Evolutionary conservation across 495 filamentous ascomycete genomes (phyloP), one percentile per base, ranked within the genome.

Genomic region (Aspergillus baeticus): DNA sequence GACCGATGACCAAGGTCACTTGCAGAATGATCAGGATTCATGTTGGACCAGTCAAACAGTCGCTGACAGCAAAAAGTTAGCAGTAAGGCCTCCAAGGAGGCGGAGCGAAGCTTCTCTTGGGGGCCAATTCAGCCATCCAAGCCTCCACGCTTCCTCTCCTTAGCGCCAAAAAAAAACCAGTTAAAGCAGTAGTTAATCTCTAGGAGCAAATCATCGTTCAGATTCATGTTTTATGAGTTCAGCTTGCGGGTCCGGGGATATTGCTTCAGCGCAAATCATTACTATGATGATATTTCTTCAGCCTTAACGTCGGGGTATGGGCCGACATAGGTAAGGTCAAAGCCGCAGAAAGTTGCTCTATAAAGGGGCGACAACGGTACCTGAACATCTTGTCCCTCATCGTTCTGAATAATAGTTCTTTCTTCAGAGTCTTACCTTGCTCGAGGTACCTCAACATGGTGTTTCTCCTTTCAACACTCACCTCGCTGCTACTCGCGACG

Each of bases 71-170:
- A 8, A 29, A 29, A 3, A 29, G 4, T 37, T 15, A 11, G n/a
- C 13, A 11, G 10, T 41, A 6, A 5, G 6, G 4, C 29, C 42
- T 26, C 26, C 3, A 26, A 43, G 44, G 44, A 47, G 44, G 31
- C 31, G 31, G 45, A 49, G 45, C 29, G 31, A 49, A 49, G 45
- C 31, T 49, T 49, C 37, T 20, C 31, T 21, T 14, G 29, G 45
- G 29, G 45, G 45, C 45, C 26, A 47, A 47, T 8, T 31, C 10
- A 15, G 31, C 4, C 26, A 8, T 29, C 26, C 26, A 29, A 29
- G 26, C 26, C 26, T 29, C 26, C 26, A 29, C 26, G 26, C 26
- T 8, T 29, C 8, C 26, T 29, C 26, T 29, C 8, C 26, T 29
- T 29, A 29, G 26, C 26, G 26, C n/a, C 26, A 29, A 29, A 4